phyloP scores from a whole-genome alignment of 805 yeast species.

The Diddensiella transvaalensis region DNA sequence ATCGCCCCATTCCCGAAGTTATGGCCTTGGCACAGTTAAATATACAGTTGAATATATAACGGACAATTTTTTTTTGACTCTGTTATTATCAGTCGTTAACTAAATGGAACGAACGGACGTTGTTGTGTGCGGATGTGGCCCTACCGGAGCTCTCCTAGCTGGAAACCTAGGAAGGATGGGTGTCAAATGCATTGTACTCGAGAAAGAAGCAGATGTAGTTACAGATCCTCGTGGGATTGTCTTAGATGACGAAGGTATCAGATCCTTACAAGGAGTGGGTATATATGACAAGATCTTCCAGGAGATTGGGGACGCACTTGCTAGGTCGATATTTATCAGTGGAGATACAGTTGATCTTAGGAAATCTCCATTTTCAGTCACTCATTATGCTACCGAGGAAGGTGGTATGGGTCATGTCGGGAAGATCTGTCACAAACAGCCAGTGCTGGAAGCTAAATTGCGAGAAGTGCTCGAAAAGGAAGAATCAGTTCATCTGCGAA shows the following conservation, averaged over 20 bases:
- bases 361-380: background rate
- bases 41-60: too few species aligned
- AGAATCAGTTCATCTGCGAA: background rate
- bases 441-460: background rate
- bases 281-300: background rate
- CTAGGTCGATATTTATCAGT: background rate
- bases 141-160: slow-evolving; percentile 3
- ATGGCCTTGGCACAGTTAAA: too few species aligned
- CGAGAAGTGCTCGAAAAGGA: background rate
- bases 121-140: slow-evolving; percentile 4
- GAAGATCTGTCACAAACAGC: background rate
- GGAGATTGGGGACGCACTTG: slow-evolving; percentile 1
- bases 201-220: slow-evolving; percentile 2
- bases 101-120: slow-evolving; percentile 1
- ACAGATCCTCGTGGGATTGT: slow-evolving; percentile 6
- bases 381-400: background rate
- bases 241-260: slow-evolving; percentile 4
- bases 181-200: slow-evolving; percentile 3
- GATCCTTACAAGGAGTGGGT: background rate
- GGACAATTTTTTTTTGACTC: too few species aligned
- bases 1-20: too few species aligned
- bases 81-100: too few species aligned
- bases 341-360: background rate
- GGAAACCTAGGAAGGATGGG: background rate
- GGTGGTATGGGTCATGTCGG: background rate